Percentiles rank a stretch among this genome's conserved stretches.
These are phyloP conservation scores for Candida fluviatilis DNA, from an alignment of 805 yeast genomes.

Conservation along the genomic window DNA sequence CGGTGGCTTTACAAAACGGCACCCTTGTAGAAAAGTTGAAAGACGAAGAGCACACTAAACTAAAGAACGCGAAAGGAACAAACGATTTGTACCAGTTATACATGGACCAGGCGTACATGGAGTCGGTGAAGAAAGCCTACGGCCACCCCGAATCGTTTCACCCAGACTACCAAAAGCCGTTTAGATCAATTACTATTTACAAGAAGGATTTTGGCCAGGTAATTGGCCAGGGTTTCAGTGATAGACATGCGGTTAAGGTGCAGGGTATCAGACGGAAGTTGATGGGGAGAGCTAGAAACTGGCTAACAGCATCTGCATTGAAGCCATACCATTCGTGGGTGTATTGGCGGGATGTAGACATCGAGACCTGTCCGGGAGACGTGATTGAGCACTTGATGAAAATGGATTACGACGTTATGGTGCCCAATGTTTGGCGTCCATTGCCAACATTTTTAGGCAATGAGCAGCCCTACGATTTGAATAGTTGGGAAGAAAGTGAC, in stretches of 20 bases:
- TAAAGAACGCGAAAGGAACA: constrained; percentile 45
- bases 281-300: constrained; percentile 85
- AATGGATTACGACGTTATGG: constrained; percentile 63
- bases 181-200: constrained; percentile 74
- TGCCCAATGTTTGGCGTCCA: constrained; percentile 96
- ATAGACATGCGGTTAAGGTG: constrained; percentile 78
- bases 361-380: constrained; percentile 76
- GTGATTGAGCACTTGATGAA: constrained; percentile 73
- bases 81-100: constrained; percentile 62
- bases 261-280: constrained; percentile 80
- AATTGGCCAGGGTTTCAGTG: constrained; percentile 81
- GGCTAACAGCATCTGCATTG: constrained; percentile 71
- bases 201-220: constrained; percentile 81
- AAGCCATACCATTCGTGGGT: constrained; percentile 89
- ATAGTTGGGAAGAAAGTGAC: constrained; percentile 92
- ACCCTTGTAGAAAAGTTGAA: constrained; percentile 49
- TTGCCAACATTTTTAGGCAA: constrained; percentile 85
- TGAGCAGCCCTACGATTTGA: constrained; percentile 93
- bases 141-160: constrained; percentile 57
- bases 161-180: constrained; percentile 58
- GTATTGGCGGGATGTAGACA: constrained; percentile 86
- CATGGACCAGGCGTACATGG: constrained; percentile 62
- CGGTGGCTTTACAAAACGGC: constrained; percentile 68
- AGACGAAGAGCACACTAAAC: constrained; percentile 32
- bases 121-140: constrained; percentile 54